Conservation (phyloP, 1,284 basidiomycete genomes). For the Fomitopsis schrenkii region DNA sequence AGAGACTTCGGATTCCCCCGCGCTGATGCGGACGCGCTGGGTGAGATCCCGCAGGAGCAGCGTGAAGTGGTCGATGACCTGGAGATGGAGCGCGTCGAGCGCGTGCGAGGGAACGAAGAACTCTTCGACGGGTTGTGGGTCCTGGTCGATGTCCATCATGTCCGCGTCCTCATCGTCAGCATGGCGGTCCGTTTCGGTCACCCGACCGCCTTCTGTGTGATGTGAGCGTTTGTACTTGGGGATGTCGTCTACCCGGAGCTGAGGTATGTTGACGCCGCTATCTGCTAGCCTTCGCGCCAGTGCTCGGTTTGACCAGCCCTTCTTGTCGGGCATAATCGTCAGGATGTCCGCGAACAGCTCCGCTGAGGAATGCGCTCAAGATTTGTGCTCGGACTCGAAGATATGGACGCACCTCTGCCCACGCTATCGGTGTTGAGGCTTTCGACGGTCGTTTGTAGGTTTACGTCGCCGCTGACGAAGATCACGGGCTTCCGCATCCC, state of each 20-base stretch:
- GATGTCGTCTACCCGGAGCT: conserved; percentile 22
- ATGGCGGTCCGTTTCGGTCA: conserved; percentile 13
- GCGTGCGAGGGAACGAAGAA: conserved; percentile 44
- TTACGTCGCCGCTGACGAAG: conserved; percentile 63
- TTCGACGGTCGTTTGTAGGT: conserved; percentile 53
- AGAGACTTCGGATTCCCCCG: conserved; percentile 18
- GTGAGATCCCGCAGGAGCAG: conserved; percentile 55
- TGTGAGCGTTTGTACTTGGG: conserved; percentile 21
- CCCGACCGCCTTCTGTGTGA: conserved; percentile 9
- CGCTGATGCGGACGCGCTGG: conserved; percentile 44
- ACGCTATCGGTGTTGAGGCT: conserved; percentile 33
- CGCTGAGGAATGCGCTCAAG: not conserved
- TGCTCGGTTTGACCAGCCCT: conserved; percentile 28
- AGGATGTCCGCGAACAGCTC: conserved; percentile 8
- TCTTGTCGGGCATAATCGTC: conserved; percentile 20
- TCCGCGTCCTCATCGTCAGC: conserved; percentile 33
- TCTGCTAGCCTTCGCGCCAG: conserved; percentile 17
- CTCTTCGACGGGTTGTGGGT: conserved; percentile 21
- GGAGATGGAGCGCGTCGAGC: conserved; percentile 61
- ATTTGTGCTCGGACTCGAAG: not conserved
- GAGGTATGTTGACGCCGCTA: conserved; percentile 10
- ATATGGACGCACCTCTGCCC: conserved; percentile 14
- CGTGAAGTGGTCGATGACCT: conserved; percentile 66
- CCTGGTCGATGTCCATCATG: conserved; percentile 61
- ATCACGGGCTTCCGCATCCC: conserved; percentile 26